Percentiles rank a stretch among this genome's conserved stretches.
These are phyloP conservation scores for Pulveroboletus sp. DNA, from an alignment of 768 basidiomycete species.

Conservation along the genomic window DNA sequence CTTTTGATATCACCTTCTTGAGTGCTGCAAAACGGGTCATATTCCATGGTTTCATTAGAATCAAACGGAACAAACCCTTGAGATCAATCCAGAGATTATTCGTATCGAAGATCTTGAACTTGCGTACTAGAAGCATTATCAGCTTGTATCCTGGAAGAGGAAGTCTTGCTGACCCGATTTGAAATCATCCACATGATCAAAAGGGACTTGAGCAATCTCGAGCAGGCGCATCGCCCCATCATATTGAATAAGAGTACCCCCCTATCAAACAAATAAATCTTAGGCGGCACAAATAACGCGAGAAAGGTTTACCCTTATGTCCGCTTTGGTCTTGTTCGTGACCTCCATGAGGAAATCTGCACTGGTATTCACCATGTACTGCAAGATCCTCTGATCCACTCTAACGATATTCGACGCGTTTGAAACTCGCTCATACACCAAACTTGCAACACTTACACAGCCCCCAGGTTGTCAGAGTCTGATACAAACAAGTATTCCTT, in stretches of 20 bases:
- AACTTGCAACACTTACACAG: constrained; percentile 53
- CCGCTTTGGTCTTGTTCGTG: constrained; percentile 95
- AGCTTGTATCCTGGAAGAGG: background rate
- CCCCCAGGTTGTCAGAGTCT: constrained; percentile 96
- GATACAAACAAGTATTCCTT: constrained; percentile 98
- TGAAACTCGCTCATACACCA: constrained; percentile 1
- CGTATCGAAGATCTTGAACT: constrained; percentile 94
- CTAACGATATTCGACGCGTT: constrained; percentile 31
- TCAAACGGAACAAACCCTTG: constrained; percentile 45
- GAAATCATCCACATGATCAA: constrained; percentile 10
- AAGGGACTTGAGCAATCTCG: constrained; percentile 9
- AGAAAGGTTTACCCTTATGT: constrained; percentile 41
- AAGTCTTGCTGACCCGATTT: constrained; percentile 34
- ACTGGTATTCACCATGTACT: constrained; percentile 78
- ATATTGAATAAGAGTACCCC: constrained; percentile 88
- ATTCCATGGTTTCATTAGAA: background rate
- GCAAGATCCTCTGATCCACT: constrained; percentile 79
- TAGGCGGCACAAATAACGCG: background rate
- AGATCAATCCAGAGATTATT: constrained; percentile 82
- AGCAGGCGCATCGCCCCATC: constrained; percentile 35
- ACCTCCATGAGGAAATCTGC: constrained; percentile 94
- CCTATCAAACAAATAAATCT: constrained; percentile 34
- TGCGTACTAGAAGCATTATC: constrained; percentile 48
- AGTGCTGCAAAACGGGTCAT: constrained; percentile 49
- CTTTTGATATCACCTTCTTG: constrained; percentile 84